Evolutionary conservation across 352 stramenopile species (phyloP).

Genomic region (Phytophthora palmivora): DNA sequence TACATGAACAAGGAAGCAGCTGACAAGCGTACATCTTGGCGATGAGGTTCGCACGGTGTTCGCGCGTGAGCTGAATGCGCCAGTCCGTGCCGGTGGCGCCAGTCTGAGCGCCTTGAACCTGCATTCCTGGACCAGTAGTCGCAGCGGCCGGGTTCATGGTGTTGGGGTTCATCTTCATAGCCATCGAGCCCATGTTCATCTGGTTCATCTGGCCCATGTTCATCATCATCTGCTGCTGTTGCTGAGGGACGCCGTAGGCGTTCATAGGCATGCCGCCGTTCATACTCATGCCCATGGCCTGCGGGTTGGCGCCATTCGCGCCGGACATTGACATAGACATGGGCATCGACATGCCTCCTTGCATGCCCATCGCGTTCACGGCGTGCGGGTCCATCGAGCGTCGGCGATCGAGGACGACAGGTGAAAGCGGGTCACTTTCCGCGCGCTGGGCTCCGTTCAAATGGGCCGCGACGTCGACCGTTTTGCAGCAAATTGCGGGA

Average conservation of each 20-base stretch:
- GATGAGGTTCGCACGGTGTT: constrained; percentile 86
- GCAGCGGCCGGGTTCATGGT: constrained; percentile 51
- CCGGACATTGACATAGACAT: constrained; percentile 70
- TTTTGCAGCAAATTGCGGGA: constrained; percentile 18
- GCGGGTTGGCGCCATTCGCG: constrained; percentile 33
- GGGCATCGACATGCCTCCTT: constrained; percentile 68
- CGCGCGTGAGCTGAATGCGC: constrained; percentile 82
- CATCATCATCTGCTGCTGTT: constrained; percentile 67
- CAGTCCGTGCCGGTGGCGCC: constrained; percentile 57
- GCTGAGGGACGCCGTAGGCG: constrained; percentile 49
- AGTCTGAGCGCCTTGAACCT: constrained; percentile 29
- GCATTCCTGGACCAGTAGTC: constrained; percentile 24
- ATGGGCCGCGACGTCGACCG: constrained; percentile 26
- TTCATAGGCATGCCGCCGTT: constrained; percentile 48
- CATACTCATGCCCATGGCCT: constrained; percentile 67
- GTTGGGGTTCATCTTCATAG: constrained; percentile 58
- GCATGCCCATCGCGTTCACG: constrained; percentile 75
- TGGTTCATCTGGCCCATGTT: constrained; percentile 63
- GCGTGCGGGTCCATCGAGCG: constrained; percentile 65
- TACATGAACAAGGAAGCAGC: neutral
- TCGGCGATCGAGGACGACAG: constrained; percentile 5
- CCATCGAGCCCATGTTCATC: constrained; percentile 66
- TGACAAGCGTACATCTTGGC: constrained; percentile 75
- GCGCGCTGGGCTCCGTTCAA: constrained; percentile 40
- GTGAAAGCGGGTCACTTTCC: constrained; percentile 29